Base-by-base conservation (phyloP, 2,329 filamentous ascomycete genomes). In the Knufia fluminis region DNA sequence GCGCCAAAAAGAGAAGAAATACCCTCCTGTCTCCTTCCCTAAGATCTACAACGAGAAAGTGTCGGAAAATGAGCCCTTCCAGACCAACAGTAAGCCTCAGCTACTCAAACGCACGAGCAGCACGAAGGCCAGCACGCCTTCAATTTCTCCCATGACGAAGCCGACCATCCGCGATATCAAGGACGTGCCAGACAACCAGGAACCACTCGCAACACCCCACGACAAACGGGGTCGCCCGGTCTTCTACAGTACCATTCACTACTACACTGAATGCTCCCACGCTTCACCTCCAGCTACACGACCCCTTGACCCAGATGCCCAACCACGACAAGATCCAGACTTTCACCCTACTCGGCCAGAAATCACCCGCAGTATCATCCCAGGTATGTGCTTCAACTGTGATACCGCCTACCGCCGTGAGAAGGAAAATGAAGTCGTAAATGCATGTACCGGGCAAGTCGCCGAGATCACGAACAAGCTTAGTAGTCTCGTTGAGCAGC, bases 181-280 rank as follows among this genome's bases (percentile, higher is more conserved):
- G 8, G 20, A 20, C 12, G 20, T 20, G 10, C 12, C 41, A 19
- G 22, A 19, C 10, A 8, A 39, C 10, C 17, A 38, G 17, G 31
- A 22, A 24, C 44, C 44, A 24, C 12, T 31, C 2, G 20, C 33
- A 23, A 46, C 44, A 24, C 33, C 44, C 17, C 31, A 35, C 33
- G 44, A 46, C 22, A 39, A 23, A 14, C n/a, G 17, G 6, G 32
- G 44, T 10, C n/a, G 33, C n/a, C 32, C 42, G 19, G 22, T 26
- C 4, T 46, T 46, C 24, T 46, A 46, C 26, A 35, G 31, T 9
- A 50, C 46, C 26, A 56, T 53, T 22, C 45, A 47, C 40, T 49
- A 57, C 36, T 59, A 51, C 44, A 57, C 54, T 9, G 43, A 35
- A 19, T 59, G 57, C 45, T 43, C 51, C 26, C 55, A 57, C 41